Percentiles rank a stretch among this genome's conserved stretches.
These are phyloP conservation scores for Spencermartinsiella ligniputridi DNA, from an alignment of 1,139 yeast genomes.

Conservation along the genomic window DNA sequence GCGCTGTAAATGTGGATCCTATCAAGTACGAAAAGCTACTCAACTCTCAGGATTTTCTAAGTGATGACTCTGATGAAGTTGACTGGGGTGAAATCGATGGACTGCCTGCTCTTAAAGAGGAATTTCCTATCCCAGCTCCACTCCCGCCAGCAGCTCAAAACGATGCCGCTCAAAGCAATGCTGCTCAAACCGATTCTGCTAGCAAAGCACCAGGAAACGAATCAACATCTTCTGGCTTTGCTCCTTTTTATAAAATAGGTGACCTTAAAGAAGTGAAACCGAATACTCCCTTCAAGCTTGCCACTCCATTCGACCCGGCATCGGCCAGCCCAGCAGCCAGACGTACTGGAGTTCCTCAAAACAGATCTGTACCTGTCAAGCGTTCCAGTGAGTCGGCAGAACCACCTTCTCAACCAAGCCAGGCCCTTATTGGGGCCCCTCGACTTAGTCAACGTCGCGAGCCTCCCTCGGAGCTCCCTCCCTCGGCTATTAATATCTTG, in stretches of 20 bases:
- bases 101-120: conserved; percentile 11
- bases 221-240: neutral
- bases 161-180: no score
- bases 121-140: no score
- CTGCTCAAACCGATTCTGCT: no score
- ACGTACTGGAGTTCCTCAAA: conserved; percentile 50
- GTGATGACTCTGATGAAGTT: conserved; percentile 19
- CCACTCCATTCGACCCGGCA: conserved; percentile 43
- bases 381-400: conserved; percentile 6
- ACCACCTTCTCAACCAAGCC: neutral
- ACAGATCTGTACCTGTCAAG: conserved; percentile 48
- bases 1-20: neutral
- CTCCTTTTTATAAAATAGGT: neutral
- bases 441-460: neutral
- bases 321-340: conserved; percentile 47
- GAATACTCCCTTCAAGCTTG: conserved; percentile 38
- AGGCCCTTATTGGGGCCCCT: conserved; percentile 2
- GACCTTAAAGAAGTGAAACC: conserved; percentile 37
- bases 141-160: no score
- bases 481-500: neutral
- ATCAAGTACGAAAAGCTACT: conserved; percentile 4
- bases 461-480: neutral
- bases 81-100: conserved; percentile 17
- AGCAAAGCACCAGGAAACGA: no score
- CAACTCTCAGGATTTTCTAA: conserved; percentile 8